Conservation (phyloP, 78 protist genomes). For the Chrysochromulina tobinii region DNA sequence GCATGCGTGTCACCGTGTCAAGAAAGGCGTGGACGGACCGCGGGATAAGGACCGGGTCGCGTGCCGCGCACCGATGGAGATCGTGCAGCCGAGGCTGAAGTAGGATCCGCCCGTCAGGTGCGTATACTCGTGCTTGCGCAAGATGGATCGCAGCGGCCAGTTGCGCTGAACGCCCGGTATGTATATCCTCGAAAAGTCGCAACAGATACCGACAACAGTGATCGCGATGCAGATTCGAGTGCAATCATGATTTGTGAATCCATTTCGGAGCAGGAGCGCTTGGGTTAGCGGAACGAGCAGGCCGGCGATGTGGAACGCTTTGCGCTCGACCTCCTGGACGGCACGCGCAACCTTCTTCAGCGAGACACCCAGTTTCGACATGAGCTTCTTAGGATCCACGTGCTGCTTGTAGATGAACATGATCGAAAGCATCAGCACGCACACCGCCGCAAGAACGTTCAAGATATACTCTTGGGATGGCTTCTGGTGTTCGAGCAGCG, state of each 20-base stretch:
- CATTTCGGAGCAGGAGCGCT: neutral
- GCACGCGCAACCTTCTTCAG: neutral
- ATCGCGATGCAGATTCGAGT: neutral
- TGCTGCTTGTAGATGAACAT: no score
- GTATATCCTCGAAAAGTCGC: neutral
- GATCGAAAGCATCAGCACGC: no score
- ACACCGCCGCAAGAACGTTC: no score
- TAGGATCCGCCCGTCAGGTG: neutral
- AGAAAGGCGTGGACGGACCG: no score
- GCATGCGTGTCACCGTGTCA: no score
- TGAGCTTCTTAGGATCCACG: no score
- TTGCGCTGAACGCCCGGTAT: neutral
- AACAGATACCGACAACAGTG: neutral
- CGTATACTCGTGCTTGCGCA: neutral
- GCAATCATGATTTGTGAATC: neutral
- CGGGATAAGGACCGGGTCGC: no score
- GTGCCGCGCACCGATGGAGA: neutral
- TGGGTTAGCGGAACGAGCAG: constrained; percentile 31
- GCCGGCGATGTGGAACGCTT: constrained; percentile 22
- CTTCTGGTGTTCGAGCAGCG: no score
- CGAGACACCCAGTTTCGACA: neutral
- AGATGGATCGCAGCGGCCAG: neutral
- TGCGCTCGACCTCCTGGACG: constrained; percentile 26
- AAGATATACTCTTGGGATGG: no score
- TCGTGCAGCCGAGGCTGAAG: constrained; percentile 25